phyloP scores from a whole-genome alignment of 75 land plant genomes.

The Azolla pinnata region DNA sequence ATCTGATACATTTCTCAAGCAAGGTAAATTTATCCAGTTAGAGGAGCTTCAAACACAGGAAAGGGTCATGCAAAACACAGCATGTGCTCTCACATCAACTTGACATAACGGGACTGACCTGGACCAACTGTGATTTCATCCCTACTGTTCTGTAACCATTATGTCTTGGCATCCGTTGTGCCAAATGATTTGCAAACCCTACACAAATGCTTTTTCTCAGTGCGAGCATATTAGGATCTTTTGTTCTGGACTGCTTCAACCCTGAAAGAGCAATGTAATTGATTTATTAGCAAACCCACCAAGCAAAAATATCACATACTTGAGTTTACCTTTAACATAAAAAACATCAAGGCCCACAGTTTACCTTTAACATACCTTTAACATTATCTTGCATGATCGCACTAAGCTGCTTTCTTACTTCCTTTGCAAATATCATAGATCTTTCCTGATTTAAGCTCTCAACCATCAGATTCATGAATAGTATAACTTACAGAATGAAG shows the following conservation, averaged over 20 bases:
- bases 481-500: too few species aligned
- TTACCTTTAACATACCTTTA: too few species aligned
- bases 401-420: conserved; percentile 73
- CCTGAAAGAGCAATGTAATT: background rate
- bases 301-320: background rate
- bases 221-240: conserved; percentile 6
- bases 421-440: conserved; percentile 86
- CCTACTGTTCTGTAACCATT: conserved; percentile 83
- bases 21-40: background rate
- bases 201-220: conserved; percentile 67
- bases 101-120: too few species aligned
- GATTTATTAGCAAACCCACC: background rate
- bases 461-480: too few species aligned
- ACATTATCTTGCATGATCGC: conserved; percentile 55
- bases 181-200: conserved; percentile 83
- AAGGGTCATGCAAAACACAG: background rate
- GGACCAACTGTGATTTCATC: conserved; percentile 78
- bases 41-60: background rate
- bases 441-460: too few species aligned
- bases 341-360: too few species aligned
- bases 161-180: conserved; percentile 79
- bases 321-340: background rate
- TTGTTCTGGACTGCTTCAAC: background rate
- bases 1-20: conserved; percentile 28
- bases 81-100: too few species aligned